Percentiles rank a stretch among this genome's conserved stretches.
Evolutionary conservation across 495 filamentous ascomycete genomes (phyloP).

Genomic region (Hypoxylon rickii): DNA sequence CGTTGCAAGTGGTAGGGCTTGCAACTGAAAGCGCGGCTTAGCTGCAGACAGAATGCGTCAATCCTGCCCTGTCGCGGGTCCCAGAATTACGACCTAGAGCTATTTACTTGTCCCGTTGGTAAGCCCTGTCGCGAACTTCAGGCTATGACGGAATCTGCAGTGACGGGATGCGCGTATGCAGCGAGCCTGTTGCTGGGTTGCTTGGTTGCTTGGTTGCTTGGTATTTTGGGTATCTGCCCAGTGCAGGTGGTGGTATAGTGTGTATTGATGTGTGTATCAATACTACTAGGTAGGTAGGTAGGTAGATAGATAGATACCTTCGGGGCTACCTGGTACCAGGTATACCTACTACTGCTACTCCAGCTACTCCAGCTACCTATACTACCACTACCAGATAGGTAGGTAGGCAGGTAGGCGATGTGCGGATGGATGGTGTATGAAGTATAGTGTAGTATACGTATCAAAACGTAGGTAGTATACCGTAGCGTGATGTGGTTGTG

Average conservation of each 20-base stretch:
- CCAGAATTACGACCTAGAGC: conserved; percentile 42
- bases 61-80: conserved; percentile 49
- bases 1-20: conserved; percentile 59
- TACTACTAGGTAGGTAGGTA: too few relatives aligned
- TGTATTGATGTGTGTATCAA: too few relatives aligned
- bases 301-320: too few relatives aligned
- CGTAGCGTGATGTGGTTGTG: background rate
- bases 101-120: conserved; percentile 43
- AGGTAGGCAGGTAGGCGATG: too few relatives aligned
- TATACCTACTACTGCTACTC: too few relatives aligned
- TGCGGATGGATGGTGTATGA: too few relatives aligned
- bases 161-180: conserved; percentile 37
- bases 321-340: too few relatives aligned
- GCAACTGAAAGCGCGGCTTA: conserved; percentile 52
- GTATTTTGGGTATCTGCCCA: too few relatives aligned
- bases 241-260: too few relatives aligned
- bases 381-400: too few relatives aligned
- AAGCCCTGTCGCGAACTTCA: conserved; percentile 50
- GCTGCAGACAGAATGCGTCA: conserved; percentile 54
- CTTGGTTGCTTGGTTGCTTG: background rate
- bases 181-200: conserved; percentile 28
- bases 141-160: conserved; percentile 53
- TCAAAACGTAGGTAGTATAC: background rate
- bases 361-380: too few relatives aligned
- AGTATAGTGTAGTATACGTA: background rate